These are phyloP conservation scores for Piromyces finnis DNA, from an alignment of 192 early-diverging fungal genomes.

Conservation along the genomic window DNA sequence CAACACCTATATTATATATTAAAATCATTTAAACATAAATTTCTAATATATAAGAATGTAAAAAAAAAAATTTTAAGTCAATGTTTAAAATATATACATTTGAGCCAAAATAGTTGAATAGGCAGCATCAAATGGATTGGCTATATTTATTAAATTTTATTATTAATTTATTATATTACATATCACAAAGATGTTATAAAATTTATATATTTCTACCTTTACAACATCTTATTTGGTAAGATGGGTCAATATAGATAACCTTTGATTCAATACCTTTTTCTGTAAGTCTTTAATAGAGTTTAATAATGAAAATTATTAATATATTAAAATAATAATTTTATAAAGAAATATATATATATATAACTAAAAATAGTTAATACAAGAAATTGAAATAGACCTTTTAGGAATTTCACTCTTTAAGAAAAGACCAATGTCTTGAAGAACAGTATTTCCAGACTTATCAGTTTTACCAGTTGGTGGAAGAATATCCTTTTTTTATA, in stretches of 20 bases:
- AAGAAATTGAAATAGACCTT: too few species aligned
- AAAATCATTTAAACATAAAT: too few species aligned
- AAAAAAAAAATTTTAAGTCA: too few species aligned
- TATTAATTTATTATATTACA: neutral
- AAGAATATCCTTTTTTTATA: neutral
- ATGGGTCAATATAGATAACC: slow-evolving; percentile 16
- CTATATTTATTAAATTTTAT: slow-evolving; percentile 4
- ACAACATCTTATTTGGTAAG: slow-evolving; percentile 2
- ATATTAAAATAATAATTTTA: too few species aligned
- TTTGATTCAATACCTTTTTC: slow-evolving; percentile 3
- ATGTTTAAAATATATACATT: slow-evolving; percentile 2
- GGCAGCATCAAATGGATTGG: slow-evolving; percentile 7
- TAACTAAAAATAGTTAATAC: too few species aligned
- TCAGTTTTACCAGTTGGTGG: slow-evolving; percentile 2
- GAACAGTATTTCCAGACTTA: slow-evolving; percentile 8
- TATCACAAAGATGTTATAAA: too few species aligned
- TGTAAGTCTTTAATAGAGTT: slow-evolving; percentile 1
- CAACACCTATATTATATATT: neutral
- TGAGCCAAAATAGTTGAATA: slow-evolving; percentile 10
- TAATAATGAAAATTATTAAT: too few species aligned
- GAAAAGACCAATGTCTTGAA: slow-evolving; percentile 9
- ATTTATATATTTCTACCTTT: neutral
- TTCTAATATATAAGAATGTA: too few species aligned
- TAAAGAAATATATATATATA: too few species aligned
- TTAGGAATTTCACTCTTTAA: slow-evolving; percentile 7